phyloP scores from a whole-genome alignment of 257 asterid genomes.

The Verbascum thapsus region DNA sequence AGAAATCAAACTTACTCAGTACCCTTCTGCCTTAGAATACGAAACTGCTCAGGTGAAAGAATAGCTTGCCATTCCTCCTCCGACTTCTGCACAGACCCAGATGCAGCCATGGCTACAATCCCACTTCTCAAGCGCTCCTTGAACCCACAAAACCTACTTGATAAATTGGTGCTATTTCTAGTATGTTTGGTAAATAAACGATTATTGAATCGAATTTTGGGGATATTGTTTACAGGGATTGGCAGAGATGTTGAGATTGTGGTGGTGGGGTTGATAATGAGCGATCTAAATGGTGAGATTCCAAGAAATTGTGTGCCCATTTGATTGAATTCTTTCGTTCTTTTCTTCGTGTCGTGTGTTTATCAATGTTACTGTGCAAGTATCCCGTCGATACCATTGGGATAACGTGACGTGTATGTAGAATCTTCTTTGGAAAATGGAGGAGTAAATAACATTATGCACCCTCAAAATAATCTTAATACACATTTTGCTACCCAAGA shows the following conservation, averaged over 20 bases:
- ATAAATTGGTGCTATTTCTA: conserved; percentile 17
- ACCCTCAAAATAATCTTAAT: too few species aligned
- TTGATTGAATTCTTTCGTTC: too few species aligned
- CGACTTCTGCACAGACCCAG: too few species aligned
- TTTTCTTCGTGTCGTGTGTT: too few species aligned
- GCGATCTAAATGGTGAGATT: conserved; percentile 48
- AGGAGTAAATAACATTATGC: too few species aligned
- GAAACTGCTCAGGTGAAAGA: conserved; percentile 91
- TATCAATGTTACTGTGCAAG: too few species aligned
- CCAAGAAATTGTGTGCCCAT: conserved; percentile 69
- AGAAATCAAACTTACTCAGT: conserved; percentile 64
- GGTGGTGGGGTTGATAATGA: conserved; percentile 31
- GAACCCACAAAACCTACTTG: conserved; percentile 39
- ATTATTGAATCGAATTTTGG: conserved; percentile 17
- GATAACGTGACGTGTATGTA: too few species aligned
- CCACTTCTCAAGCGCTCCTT: conserved; percentile 53
- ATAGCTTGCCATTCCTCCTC: conserved; percentile 96
- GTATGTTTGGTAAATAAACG: conserved; percentile 21
- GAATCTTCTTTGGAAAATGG: too few species aligned
- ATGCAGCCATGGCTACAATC: conserved; percentile 66
- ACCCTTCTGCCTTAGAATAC: conserved; percentile 77
- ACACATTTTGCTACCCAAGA: too few species aligned
- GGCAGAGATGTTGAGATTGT: conserved; percentile 33
- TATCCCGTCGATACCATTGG: too few species aligned
- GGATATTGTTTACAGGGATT: conserved; percentile 23